Base-by-base conservation (phyloP, 2,329 filamentous ascomycete genomes). In the Monosporascus sp. region DNA sequence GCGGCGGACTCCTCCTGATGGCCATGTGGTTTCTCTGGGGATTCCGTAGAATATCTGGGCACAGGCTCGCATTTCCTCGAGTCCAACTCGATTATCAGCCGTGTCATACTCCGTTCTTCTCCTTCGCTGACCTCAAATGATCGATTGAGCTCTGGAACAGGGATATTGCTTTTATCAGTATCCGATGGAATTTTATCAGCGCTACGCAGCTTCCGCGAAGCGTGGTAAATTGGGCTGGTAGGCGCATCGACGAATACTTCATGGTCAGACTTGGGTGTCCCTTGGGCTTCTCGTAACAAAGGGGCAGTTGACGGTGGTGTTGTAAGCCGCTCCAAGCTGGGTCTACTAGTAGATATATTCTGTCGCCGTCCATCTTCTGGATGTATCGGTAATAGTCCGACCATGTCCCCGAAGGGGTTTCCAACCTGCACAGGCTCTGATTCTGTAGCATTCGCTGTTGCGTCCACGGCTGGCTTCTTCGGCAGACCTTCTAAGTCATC, bases 201-300 rank as follows among this genome's bases (percentile, higher is more conserved):
- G 20, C 43, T 46, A 27, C 43, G 50, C 16, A 11, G 50, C 44
- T 26, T 53, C 37, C 7, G 67, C 19, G 65, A 69, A 16, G 60
- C 63, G 22, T 65, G 60, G 4, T 60, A 63, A 31, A 66, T 55
- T 7, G 75, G 77, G 52, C 74, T 80, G 37, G 70, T 75, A 44
- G 68, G 70, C 14, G 77, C 78, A 62, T 82, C 78, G 40, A 79
- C 71, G 59, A 76, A 80, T 20, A 73, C 71, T n/a, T 79, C 74
- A 6, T 70, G 68, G 20, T 70, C 74, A 2, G 74, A 75, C 49
- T 67, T 76, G 1, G 74, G 72, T 6, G 73, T 74, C 35, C 70
- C 69, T 35, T 69, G 60, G 20, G 50, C 55, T 48, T 62, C 55
- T 50, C 54, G 54, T 26, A 55, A 55, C n/a, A 55, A 49, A 14